phyloP scores from a whole-genome alignment of 78 protist genomes.

The Dictyostelium firmibasis region DNA sequence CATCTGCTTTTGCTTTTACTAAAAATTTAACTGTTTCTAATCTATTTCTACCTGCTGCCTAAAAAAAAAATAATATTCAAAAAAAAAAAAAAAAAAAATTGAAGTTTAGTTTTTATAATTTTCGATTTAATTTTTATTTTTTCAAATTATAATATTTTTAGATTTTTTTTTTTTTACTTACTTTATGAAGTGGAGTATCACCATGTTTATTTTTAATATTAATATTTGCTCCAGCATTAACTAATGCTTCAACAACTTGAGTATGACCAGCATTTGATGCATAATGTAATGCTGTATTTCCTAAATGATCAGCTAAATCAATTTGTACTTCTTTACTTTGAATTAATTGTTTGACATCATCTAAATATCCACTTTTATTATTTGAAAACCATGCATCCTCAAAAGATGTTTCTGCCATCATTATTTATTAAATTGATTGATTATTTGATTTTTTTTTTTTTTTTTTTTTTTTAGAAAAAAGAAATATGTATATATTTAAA shows the following conservation, averaged over 20 bases:
- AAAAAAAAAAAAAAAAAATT: background rate
- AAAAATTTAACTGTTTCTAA: slow-evolving; percentile 31
- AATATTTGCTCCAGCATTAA: slow-evolving; percentile 45
- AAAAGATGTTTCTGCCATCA: slow-evolving; percentile 37
- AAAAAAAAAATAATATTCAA: background rate
- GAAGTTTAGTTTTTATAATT: no score
- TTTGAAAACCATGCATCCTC: slow-evolving; percentile 68
- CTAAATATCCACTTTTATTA: slow-evolving; percentile 8
- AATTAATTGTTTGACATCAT: slow-evolving; percentile 9
- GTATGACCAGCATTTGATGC: slow-evolving; percentile 78
- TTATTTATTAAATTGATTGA: background rate
- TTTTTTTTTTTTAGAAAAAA: no score
- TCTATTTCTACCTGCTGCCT: slow-evolving; percentile 52
- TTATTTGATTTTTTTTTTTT: no score
- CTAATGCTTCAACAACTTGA: slow-evolving; percentile 7
- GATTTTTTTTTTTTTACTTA: background rate
- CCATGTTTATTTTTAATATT: slow-evolving; percentile 52
- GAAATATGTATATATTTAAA: no score
- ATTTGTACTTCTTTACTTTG: slow-evolving; percentile 1
- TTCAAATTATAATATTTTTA: background rate
- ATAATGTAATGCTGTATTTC: slow-evolving; percentile 72
- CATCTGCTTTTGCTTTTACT: slow-evolving; percentile 15
- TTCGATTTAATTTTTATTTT: no score
- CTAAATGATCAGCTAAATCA: slow-evolving; percentile 47
- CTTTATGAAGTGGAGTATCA: slow-evolving; percentile 75